Base-by-base conservation (phyloP, 768 basidiomycete species). In the Candolleomyces eurysporus region DNA sequence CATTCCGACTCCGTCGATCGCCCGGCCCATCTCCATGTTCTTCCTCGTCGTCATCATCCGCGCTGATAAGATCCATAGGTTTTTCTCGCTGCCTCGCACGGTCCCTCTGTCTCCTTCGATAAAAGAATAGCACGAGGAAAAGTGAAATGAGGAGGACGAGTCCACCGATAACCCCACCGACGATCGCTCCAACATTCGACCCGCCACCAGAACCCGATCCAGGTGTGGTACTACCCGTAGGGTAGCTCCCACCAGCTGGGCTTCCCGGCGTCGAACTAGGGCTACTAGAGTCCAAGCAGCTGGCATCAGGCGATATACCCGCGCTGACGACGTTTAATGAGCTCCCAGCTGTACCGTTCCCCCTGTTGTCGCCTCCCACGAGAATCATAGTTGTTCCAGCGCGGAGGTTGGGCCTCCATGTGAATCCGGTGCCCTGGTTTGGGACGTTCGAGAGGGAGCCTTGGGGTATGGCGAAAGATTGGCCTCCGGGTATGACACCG, bases 401-500 rank as follows among this genome's bases (percentile, higher is more conserved):
- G 13, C 86, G 82, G 16, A 92, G 72, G 13, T 82, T 75, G 0
- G 88, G 85, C 11, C 77, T 83, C 91, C 91, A 94, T 13, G 67
- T 70, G 64, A 92, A 91, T 1, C 91, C 91, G 8, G 82, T 83
- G 10, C 89, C 88, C 63, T 83, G 68, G 0, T 65, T 60, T 0
- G 67, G 30, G 3, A 80, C 71, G 42, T 77, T 68, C 9, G 88
- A 82, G 21, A 88, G 69, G 2, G 68, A 32, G 13, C 78, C 78
- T 63, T 80, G 62, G 1, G 88, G 88, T 49, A 93, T 82, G 6
- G 77, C 66, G 69, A 92, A 91, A 0, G 90, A 90, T 56, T 90
- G 76, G 13, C 91, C 91, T 0, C 91, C 92, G 1, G 92, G 92
- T 36, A 93, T 92, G 48, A 91, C 78, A 3, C 90, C 90, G 26